Evolutionary conservation across 106 monocot genomes (phyloP), one percentile per base, ranked within the genome.

Genomic region (Dioscorea alata): DNA sequence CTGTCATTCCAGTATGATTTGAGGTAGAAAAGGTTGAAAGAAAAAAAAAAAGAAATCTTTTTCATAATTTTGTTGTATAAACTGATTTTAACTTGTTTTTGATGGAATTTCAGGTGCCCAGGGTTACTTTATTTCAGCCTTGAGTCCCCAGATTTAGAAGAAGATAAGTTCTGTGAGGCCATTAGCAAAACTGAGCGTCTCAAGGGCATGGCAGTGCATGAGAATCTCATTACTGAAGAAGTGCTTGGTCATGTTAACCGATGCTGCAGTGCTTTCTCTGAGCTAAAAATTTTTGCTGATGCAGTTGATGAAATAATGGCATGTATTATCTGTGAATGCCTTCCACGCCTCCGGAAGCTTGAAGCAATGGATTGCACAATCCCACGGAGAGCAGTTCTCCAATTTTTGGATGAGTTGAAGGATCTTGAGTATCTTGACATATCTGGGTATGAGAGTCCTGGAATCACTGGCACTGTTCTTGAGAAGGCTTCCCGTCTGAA

Each of bases 381-480:
- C 17, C 67, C 74, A 24, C 63, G 50, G 48, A 48, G 21, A 16
- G 78, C 79, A 1, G 57, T 87, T 19, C 53, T 87, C 4, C 63
- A 69, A 28, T 72, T 91, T 24, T 79, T 91, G 4, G 84, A 87
- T 51, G 60, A 72, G 42, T 67, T 91, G 33, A 74, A 82, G 64
- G 67, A 77, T 60, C 83, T 91, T 4, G 87, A 87, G 69, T 67
- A 79, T 64, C 76, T 90, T 54, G 90, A 90, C 32, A 84, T 90
- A 31, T 86, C 90, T 24, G 90, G 86, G 2, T 80, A 77, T 24
- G 59, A 66, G 35, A 70, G 67, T 31, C 65, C 69, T 13, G 78
- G 78, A 4, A 76, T 90, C 64, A 78, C 83, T 1, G 61, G 57
- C 74, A 33, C 18, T 12, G 76, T 90, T 61, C 77, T 86, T 25